Conservation (phyloP, 768 basidiomycete genomes). For the Russula emetica region DNA sequence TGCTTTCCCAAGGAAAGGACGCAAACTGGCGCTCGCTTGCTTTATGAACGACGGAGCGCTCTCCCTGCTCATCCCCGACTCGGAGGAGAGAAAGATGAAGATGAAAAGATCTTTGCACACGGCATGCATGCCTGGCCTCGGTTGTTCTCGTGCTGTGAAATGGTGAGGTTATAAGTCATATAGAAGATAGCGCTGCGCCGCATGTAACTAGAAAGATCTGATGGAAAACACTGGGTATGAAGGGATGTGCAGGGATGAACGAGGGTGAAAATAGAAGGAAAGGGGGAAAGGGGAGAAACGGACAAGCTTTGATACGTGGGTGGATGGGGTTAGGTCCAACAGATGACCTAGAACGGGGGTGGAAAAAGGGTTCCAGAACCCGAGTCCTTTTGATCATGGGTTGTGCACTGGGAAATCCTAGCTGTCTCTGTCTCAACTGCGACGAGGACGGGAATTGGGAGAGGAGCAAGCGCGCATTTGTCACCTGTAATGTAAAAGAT, state of each 20-base stretch:
- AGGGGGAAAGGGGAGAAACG: background rate
- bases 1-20: background rate
- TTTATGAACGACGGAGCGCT: slow-evolving; percentile 20
- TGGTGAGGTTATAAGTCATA: background rate
- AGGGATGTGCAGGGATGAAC: background rate
- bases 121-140: background rate
- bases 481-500: background rate
- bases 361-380: slow-evolving; percentile 6
- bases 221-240: slow-evolving; percentile 1
- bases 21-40: background rate
- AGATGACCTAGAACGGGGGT: background rate
- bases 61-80: background rate
- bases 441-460: background rate
- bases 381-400: slow-evolving; percentile 1
- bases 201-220: slow-evolving; percentile 8
- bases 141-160: slow-evolving; percentile 1
- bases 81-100: background rate
- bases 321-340: slow-evolving; percentile 2
- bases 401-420: background rate
- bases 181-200: background rate
- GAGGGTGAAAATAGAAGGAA: too few relatives aligned
- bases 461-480: background rate
- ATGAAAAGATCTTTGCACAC: background rate
- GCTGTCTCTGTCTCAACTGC: background rate
- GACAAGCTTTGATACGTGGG: background rate